Base-by-base conservation (phyloP, 257 asterid species). In the Anisodus acutangulus region DNA sequence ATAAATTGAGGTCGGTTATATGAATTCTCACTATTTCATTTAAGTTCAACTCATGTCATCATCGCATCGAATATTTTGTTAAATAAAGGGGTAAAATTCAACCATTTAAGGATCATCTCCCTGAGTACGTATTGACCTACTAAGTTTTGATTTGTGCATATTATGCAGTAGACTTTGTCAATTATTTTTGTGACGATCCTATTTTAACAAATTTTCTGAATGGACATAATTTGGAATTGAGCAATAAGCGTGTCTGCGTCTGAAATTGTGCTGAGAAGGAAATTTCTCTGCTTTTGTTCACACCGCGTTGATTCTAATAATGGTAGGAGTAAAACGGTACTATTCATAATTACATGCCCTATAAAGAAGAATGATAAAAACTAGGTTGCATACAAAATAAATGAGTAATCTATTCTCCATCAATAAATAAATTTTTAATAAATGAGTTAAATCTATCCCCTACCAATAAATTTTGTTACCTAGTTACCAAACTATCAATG, bases 141-240 rank as follows among this genome's bases (percentile, higher is more conserved):
- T 45, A 10, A 17, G 35, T 45, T 71, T 2, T 71, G n/a, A 4
- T 43, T 70, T 70, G 31, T 70, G 13, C 57, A 43, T 43, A 67
- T 12, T 67, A 43, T 43, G 57, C 79, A 39, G 26, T 8, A 12
- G n/a, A 71, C 39, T 17, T 0, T 4, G 59, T 45, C 58, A n/a
- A 72, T 9, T 49, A 9, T 45, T 72, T 49, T 72, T 72, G 80
- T 45, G 19, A 45, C 8, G 9, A 26, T 71, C 9, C 39, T 1
- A 45, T 2, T 43, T 45, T 22, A 72, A 22, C 12, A 7, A 6
- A 72, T 49, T 10, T 11, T 49, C 4, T 49, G 63, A 76, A 51
- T 51, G 47, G 47, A 51, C 81, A 22, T 76, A 51, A 12, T 76
- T 76, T 76, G 81, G 81, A 76, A 76, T 76, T 26, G 4, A 51